Conservation (phyloP, 441 rosid genomes). For the Croton setiger region DNA sequence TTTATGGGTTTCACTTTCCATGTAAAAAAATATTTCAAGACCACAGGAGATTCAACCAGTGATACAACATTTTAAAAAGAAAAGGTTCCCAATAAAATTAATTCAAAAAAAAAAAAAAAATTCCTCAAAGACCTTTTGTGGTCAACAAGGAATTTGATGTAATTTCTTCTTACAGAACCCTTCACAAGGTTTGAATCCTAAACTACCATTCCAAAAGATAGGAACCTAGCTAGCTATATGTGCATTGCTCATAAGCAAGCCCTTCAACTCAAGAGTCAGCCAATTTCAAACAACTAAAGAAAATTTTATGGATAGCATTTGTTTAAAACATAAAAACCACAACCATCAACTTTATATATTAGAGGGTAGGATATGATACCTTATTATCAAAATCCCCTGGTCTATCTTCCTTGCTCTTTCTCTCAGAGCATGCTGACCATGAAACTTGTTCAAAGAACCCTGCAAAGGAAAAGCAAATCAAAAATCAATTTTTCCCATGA, state of each 20-base stretch:
- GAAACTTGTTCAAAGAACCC: constrained; percentile 93
- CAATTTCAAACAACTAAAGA: background rate
- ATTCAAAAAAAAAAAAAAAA: no score
- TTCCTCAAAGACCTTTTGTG: background rate
- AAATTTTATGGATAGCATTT: background rate
- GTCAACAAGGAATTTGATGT: background rate
- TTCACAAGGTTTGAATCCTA: background rate
- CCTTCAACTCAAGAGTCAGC: background rate
- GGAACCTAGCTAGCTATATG: background rate
- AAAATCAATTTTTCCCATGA: constrained; percentile 11
- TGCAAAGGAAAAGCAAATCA: constrained; percentile 23
- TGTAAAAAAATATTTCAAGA: background rate
- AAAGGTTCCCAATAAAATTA: no score
- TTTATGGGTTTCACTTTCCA: background rate
- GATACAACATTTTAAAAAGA: background rate
- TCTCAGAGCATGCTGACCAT: constrained; percentile 94
- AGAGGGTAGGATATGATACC: constrained; percentile 34
- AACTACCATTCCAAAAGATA: background rate
- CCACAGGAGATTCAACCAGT: background rate
- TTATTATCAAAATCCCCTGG: constrained; percentile 88
- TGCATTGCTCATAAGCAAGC: background rate
- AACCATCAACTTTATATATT: background rate
- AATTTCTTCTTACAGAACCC: background rate
- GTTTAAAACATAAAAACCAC: background rate
- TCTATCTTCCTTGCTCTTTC: constrained; percentile 88